These are phyloP conservation scores for Trametes versicolor DNA, from an alignment of 1,284 basidiomycete species.

Conservation along the genomic window DNA sequence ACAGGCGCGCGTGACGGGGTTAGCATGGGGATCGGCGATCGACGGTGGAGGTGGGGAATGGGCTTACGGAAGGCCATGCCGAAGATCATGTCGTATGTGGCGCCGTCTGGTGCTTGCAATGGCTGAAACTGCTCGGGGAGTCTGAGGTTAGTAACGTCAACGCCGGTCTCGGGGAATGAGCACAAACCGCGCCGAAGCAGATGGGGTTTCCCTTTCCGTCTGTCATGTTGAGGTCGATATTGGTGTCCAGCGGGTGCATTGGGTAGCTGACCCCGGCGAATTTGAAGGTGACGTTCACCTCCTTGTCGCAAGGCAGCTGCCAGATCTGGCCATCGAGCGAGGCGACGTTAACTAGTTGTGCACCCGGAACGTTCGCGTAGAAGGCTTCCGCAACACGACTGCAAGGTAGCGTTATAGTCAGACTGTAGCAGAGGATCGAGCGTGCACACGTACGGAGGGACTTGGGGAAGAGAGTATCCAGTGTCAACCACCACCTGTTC, in stretches of 20 bases:
- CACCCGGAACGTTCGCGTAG: conserved; percentile 57
- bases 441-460: conserved; percentile 52
- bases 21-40: neutral
- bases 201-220: conserved; percentile 30
- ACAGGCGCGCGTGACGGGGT: neutral
- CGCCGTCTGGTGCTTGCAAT: conserved; percentile 27
- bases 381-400: conserved; percentile 61
- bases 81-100: conserved; percentile 43
- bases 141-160: neutral
- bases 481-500: conserved; percentile 59
- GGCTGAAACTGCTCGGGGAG: conserved; percentile 41
- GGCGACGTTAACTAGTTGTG: conserved; percentile 52
- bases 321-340: conserved; percentile 55
- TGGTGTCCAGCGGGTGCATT: conserved; percentile 65
- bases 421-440: neutral
- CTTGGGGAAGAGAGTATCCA: conserved; percentile 68
- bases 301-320: conserved; percentile 61
- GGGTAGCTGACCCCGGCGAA: conserved; percentile 61
- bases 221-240: conserved; percentile 35
- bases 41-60: neutral
- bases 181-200: conserved; percentile 40
- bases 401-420: neutral
- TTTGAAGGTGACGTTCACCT: conserved; percentile 67
- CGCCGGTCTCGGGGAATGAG: neutral
- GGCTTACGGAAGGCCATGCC: conserved; percentile 48